These are phyloP conservation scores for Panellus pusillus DNA, from an alignment of 768 basidiomycete species.

Conservation along the genomic window DNA sequence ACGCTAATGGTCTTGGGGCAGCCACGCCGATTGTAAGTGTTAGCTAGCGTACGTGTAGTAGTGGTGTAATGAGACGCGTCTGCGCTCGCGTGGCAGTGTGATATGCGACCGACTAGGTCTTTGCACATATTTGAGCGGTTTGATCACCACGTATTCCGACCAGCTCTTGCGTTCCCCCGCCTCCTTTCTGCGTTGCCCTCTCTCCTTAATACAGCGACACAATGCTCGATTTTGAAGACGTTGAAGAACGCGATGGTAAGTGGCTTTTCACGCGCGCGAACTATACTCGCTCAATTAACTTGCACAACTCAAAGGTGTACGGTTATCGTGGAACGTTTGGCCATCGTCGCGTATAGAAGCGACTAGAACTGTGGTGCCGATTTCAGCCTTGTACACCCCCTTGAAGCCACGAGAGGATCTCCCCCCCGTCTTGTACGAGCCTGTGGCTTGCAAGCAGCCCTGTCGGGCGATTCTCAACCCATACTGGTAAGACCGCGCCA, in stretches of 20 bases:
- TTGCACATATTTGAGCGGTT: background rate
- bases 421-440: conserved; percentile 95
- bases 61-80: background rate
- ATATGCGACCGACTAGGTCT: background rate
- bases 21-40: conserved; percentile 6
- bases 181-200: conserved; percentile 3
- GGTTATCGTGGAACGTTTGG: conserved; percentile 99
- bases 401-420: conserved; percentile 92
- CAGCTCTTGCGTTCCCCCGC: too few species aligned
- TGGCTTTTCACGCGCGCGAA: conserved; percentile 7
- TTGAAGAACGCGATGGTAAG: conserved; percentile 94
- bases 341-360: conserved; percentile 98
- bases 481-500: conserved; percentile 69
- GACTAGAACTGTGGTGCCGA: conserved; percentile 95
- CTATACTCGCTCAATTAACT: background rate
- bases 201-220: conserved; percentile 30
- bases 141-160: background rate
- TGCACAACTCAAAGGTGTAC: conserved; percentile 61
- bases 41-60: too few species aligned
- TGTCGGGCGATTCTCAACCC: conserved; percentile 98
- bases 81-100: background rate
- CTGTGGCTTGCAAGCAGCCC: conserved; percentile 96
- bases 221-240: conserved; percentile 92
- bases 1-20: conserved; percentile 41
- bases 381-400: conserved; percentile 96